Evolutionary conservation across 2,329 filamentous ascomycete genomes (phyloP), one percentile per base, ranked within the genome.

Genomic region (Macrophomina pseudophaseolina): DNA sequence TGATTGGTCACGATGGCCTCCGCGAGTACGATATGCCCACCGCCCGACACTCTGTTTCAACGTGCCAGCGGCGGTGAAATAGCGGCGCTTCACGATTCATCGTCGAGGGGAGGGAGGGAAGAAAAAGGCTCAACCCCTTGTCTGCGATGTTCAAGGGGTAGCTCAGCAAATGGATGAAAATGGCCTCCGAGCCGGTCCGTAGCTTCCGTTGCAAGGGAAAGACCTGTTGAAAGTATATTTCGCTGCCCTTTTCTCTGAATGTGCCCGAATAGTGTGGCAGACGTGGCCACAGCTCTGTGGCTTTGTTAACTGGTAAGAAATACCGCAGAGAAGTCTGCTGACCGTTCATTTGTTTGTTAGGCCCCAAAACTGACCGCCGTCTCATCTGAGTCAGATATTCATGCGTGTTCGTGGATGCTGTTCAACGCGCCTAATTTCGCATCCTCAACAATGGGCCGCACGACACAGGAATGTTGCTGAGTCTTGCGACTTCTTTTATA

Each of bases 261-360:
- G n/a, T 4, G 42, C 9, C 33, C 28, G 4, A 12, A 60, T 23
- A n/a, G 6, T 42, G 28, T 16, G 48, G 42, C 40, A 35, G 30
- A 60, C 58, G 42, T 62, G 58, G 44, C 32, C 32, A 23, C 23
- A 12, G 35, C 8, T 7, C 16, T 33, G 40, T 38, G 58, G 44
- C 46, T 16, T 18, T 35, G 42, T 12, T 49, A 42, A 28, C 56
- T 49, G 56, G 42, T 33, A 28, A 48, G 42, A 48, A 60, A 60
- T 49, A 60, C 30, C 32, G 58, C 58, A 62, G 5, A 62, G 8
- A 14, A 32, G 58, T 49, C 30, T 62, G 58, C 44, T 62, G 58
- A 51, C 33, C 58, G 32, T 62, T 30, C 14, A 23, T 23, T 46
- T 16, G 9, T 52, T 16, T 54, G 52, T 42, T 35, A 62, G 58